Evolutionary conservation across 2,329 filamentous ascomycete species (phyloP).

Genomic region (Monilinia fructicola): DNA sequence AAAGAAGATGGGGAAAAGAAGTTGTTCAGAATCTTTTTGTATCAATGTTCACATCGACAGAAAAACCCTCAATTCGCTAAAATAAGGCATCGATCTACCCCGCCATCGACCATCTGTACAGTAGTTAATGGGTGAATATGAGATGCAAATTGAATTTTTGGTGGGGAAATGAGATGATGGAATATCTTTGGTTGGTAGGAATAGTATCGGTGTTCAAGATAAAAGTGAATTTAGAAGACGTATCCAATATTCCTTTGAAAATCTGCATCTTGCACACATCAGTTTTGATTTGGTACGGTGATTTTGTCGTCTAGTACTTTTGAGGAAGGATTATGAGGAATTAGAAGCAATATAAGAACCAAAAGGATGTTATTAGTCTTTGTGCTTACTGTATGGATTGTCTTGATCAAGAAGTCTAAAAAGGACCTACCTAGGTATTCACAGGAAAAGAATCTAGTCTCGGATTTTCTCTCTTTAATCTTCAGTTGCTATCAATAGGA

Average conservation of each 20-base stretch:
- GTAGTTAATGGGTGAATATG: neutral
- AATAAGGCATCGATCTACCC: neutral
- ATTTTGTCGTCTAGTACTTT: neutral
- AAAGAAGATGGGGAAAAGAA: neutral
- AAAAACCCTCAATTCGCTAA: neutral
- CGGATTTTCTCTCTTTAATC: neutral
- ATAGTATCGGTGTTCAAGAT: neutral
- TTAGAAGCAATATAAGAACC: no score
- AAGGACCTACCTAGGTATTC: no score
- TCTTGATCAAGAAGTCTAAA: no score
- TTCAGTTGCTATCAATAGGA: neutral
- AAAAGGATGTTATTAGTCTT: no score
- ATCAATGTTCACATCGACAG: neutral
- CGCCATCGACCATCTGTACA: neutral
- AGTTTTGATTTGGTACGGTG: neutral
- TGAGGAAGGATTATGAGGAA: neutral
- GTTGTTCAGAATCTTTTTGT: neutral
- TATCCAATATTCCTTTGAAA: neutral
- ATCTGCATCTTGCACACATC: no score
- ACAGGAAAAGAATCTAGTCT: no score
- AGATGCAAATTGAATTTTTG: neutral
- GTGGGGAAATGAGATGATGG: neutral
- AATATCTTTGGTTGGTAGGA: neutral
- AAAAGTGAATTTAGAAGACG: neutral
- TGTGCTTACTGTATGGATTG: no score